phyloP scores from a whole-genome alignment of 1,284 basidiomycete species.

The Rhodotorula sp. region DNA sequence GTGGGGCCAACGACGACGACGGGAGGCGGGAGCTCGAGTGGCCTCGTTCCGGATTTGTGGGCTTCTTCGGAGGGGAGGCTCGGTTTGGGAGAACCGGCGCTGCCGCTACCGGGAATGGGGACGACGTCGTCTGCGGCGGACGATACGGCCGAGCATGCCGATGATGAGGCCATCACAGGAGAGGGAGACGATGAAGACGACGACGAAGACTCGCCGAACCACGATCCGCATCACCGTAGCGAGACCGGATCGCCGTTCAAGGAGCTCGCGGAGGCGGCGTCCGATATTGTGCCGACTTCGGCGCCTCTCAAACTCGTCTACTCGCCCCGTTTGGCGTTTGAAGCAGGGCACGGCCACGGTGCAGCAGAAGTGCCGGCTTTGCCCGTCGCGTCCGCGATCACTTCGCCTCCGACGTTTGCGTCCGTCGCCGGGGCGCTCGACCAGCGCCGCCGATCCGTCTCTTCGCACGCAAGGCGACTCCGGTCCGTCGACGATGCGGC shows the following conservation, averaged over 20 bases:
- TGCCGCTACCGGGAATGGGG: slow-evolving; percentile 13
- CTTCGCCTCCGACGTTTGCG: background rate
- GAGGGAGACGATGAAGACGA: background rate
- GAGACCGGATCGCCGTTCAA: background rate
- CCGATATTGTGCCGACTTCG: background rate
- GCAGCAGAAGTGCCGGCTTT: too few relatives aligned
- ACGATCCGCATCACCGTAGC: background rate
- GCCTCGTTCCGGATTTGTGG: slow-evolving; percentile 31
- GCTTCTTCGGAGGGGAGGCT: background rate
- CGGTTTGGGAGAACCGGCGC: slow-evolving; percentile 26
- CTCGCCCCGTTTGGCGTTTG: slow-evolving; percentile 7
- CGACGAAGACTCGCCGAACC: slow-evolving; percentile 1
- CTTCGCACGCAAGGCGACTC: background rate
- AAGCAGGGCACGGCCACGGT: too few relatives aligned
- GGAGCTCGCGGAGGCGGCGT: too few relatives aligned
- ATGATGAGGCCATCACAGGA: background rate
- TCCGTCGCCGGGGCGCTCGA: background rate
- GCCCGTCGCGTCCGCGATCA: background rate
- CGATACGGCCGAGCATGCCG: background rate
- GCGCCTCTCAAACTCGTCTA: slow-evolving; percentile 15
- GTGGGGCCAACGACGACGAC: background rate
- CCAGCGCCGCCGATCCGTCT: background rate
- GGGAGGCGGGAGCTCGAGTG: background rate
- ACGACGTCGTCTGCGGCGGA: background rate
- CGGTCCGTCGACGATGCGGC: background rate